Base-by-base conservation (phyloP, 768 basidiomycete species). In the Leucocoprinus birnbaumii region DNA sequence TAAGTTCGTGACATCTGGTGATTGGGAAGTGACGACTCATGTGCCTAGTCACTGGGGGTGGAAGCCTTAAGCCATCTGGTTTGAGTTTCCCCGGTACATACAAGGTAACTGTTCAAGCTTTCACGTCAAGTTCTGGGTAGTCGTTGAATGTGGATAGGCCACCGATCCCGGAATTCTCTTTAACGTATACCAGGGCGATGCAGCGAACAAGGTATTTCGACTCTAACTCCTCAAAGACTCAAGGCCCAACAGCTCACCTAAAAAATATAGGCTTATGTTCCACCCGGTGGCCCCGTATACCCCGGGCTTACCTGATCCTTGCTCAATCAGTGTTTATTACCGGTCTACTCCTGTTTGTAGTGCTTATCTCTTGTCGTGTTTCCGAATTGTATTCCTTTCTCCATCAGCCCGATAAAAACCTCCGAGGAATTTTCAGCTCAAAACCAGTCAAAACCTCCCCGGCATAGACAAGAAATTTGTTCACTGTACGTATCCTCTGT, bases 21-120 rank as follows among this genome's bases (percentile, higher is more conserved):
- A 5, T 31, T 31, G 31, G 31, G 31, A 31, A 31, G n/a, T 11
- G 31, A 31, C 31, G 35, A 13, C 13, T 53, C 41, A 18, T 38
- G 6, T 18, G 19, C 4, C 16, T 14, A 66, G 71, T 74, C 1
- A 71, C 70, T 38, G 69, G 69, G 24, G 71, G 72, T 38, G 71
- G 71, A 21, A 61, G 60, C 14, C 61, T 73, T 19, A 68, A 66
- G 26, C 72, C 71, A 1, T 71, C 72, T 19, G 70, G 71, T 31
- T 61, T 74, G 11, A 64, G 65, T 50, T 74, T 74, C 69, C 71
- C 71, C 21, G 71, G 71, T 26, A 57, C 69, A 8, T 74, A 73
- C 60, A 66, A 61, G 56, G 71, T 68, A 51, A 38, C 50, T 40
- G 43, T 10, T 22, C 38, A n/a, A n/a, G n/a, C 43, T 4, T 5